Conservation (phyloP, 768 basidiomycete genomes). For the Boletus huronensis region DNA sequence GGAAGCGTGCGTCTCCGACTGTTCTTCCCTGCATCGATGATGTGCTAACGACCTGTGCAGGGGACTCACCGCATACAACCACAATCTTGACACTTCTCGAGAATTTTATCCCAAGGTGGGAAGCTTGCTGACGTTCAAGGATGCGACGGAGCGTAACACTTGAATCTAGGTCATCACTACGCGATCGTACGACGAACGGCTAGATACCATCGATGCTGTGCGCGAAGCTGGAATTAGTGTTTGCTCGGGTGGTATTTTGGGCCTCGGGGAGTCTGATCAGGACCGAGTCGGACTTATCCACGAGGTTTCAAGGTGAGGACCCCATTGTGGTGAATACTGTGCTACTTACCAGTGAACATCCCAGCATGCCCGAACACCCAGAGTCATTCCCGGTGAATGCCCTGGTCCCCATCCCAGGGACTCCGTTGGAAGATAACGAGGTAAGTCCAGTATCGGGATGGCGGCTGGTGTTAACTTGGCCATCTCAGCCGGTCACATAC, state of each 20-base stretch:
- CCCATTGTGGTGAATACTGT: background rate
- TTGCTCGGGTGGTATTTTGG: slow-evolving; percentile 94
- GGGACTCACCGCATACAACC: slow-evolving; percentile 96
- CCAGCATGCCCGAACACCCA: slow-evolving; percentile 92
- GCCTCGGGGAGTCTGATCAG: slow-evolving; percentile 84
- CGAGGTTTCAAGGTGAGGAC: slow-evolving; percentile 82
- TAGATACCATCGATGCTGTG: slow-evolving; percentile 86
- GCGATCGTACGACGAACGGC: slow-evolving; percentile 88
- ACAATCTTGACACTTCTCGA: slow-evolving; percentile 96
- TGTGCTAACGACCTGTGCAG: slow-evolving; percentile 34
- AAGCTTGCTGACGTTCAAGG: background rate
- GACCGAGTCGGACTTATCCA: slow-evolving; percentile 93
- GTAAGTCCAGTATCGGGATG: slow-evolving; percentile 36
- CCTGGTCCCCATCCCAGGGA: slow-evolving; percentile 92
- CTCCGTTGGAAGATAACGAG: slow-evolving; percentile 88
- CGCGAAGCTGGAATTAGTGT: slow-evolving; percentile 95
- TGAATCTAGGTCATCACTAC: slow-evolving; percentile 83
- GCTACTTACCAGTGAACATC: slow-evolving; percentile 3
- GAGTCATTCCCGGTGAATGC: slow-evolving; percentile 99
- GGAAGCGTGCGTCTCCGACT: slow-evolving; percentile 64
- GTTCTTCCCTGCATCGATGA: background rate
- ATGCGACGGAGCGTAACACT: background rate
- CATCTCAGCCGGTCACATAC: slow-evolving; percentile 65
- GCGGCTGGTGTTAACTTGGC: slow-evolving; percentile 9
- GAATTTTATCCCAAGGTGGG: slow-evolving; percentile 91